Conservation (phyloP, 108 stramenopile genomes). For the Skeletonema grethae region DNA sequence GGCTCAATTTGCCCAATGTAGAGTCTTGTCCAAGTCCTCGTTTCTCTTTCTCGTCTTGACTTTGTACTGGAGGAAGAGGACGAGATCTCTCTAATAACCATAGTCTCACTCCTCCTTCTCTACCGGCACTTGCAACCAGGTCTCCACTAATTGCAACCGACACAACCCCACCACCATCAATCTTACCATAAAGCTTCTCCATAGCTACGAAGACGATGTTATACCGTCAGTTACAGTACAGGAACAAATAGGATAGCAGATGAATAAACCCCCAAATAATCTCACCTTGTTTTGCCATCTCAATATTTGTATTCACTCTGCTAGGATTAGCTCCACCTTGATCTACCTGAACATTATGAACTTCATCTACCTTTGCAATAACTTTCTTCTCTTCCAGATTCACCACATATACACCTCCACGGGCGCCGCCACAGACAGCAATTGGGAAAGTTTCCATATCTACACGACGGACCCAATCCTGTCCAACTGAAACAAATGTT, state of each 20-base stretch:
- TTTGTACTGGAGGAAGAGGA: neutral
- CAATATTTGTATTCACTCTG: neutral
- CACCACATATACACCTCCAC: slow-evolving; percentile 57
- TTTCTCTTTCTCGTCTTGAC: neutral
- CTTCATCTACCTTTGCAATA: slow-evolving; percentile 34
- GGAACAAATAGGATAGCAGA: too few relatives aligned
- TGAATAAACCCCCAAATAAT: too few relatives aligned
- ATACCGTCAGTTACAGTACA: too few relatives aligned
- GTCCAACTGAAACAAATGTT: slow-evolving; percentile 15
- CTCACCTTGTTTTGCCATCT: slow-evolving; percentile 16
- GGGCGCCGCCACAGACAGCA: slow-evolving; percentile 61
- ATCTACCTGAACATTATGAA: slow-evolving; percentile 25
- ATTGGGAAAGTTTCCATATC: slow-evolving; percentile 65
- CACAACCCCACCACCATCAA: slow-evolving; percentile 63
- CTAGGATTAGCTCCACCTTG: slow-evolving; percentile 5
- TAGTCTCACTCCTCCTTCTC: slow-evolving; percentile 63
- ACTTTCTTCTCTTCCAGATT: slow-evolving; percentile 58
- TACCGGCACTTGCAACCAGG: slow-evolving; percentile 53
- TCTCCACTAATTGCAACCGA: slow-evolving; percentile 50
- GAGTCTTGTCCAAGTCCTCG: neutral
- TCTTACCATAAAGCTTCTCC: slow-evolving; percentile 48
- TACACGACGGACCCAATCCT: slow-evolving; percentile 71
- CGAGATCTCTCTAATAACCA: slow-evolving; percentile 23
- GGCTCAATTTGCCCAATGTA: neutral
- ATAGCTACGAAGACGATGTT: slow-evolving; percentile 1